phyloP scores from a whole-genome alignment of 345 rosid species.

The Syzygium aqueum region DNA sequence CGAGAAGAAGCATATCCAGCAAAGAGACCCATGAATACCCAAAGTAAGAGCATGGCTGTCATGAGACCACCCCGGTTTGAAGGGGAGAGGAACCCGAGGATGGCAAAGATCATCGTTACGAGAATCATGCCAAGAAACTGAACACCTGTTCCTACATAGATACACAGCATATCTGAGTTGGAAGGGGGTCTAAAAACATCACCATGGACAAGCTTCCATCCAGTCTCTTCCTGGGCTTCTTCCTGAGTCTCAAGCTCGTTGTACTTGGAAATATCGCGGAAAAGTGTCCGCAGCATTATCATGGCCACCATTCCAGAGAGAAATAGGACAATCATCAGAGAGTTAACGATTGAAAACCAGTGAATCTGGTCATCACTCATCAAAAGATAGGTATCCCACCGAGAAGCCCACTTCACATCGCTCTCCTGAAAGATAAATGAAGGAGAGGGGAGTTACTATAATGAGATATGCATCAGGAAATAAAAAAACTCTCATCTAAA shows the following conservation, averaged over 20 bases:
- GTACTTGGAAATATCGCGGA: constrained; percentile 32
- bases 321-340: constrained; percentile 32
- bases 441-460: not conserved
- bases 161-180: constrained; percentile 26
- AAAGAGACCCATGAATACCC: constrained; percentile 36
- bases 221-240: constrained; percentile 34
- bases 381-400: constrained; percentile 36
- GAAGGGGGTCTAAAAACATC: constrained; percentile 36
- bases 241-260: constrained; percentile 37
- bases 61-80: constrained; percentile 39
- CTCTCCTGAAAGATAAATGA: constrained; percentile 10
- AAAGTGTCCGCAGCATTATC: constrained; percentile 33
- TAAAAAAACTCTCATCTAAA: not conserved
- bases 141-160: constrained; percentile 33
- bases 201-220: constrained; percentile 37
- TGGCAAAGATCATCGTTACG: constrained; percentile 34
- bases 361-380: constrained; percentile 35
- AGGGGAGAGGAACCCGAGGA: constrained; percentile 36
- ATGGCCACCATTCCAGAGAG: constrained; percentile 42
- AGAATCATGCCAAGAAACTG: constrained; percentile 32
- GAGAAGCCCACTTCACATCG: constrained; percentile 36
- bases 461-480: not conserved
- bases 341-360: constrained; percentile 36
- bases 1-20: constrained; percentile 32
- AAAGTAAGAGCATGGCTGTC: constrained; percentile 33